Conservation (phyloP, 495 filamentous ascomycete genomes). For the Tuber indicum region DNA sequence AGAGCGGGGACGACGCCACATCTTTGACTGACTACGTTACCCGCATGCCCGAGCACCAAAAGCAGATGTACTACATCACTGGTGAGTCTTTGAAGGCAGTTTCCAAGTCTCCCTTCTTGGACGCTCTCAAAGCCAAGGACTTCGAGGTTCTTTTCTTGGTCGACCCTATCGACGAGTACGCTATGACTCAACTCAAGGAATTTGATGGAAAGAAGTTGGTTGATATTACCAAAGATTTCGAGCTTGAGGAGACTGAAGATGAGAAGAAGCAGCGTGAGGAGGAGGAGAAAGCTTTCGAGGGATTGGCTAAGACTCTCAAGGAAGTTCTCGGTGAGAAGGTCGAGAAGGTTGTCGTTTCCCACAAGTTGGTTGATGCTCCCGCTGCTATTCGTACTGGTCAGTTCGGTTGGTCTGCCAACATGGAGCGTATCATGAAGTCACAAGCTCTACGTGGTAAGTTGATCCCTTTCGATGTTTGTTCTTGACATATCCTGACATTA, state of each 20-base stretch:
- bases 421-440: slow-evolving; percentile 99
- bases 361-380: slow-evolving; percentile 93
- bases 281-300: slow-evolving; percentile 97
- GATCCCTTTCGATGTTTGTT: neutral
- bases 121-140: slow-evolving; percentile 97
- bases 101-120: slow-evolving; percentile 94
- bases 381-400: slow-evolving; percentile 99
- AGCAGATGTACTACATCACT: slow-evolving; percentile 99
- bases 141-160: slow-evolving; percentile 99
- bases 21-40: slow-evolving; percentile 95
- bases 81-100: slow-evolving; percentile 99
- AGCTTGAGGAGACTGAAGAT: slow-evolving; percentile 98
- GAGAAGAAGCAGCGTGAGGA: slow-evolving; percentile 96
- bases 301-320: slow-evolving; percentile 90
- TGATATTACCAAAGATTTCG: slow-evolving; percentile 99
- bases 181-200: slow-evolving; percentile 99
- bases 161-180: slow-evolving; percentile 99
- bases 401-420: slow-evolving; percentile 99
- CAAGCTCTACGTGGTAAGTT: slow-evolving; percentile 78
- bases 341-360: slow-evolving; percentile 98
- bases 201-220: slow-evolving; percentile 99
- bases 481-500: neutral
- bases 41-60: slow-evolving; percentile 99
- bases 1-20: slow-evolving; percentile 91
- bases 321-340: slow-evolving; percentile 99